Conservation (phyloP, 176 grass and related monocot species). For the Aegilops speltoides region DNA sequence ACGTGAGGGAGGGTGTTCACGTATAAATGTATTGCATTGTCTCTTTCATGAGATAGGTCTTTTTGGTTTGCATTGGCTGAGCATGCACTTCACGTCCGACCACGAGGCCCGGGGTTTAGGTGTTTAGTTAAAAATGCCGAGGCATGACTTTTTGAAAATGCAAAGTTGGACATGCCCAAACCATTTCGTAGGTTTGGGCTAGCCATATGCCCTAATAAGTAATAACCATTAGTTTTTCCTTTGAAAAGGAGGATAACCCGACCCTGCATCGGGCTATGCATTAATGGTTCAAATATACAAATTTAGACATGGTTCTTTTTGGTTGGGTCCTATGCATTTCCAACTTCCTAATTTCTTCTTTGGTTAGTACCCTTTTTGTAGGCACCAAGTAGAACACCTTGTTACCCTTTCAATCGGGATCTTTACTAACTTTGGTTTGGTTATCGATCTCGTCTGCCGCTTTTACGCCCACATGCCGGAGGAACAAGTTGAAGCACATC, state of each 20-base stretch:
- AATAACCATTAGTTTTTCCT: not conserved
- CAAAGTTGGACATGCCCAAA: not conserved
- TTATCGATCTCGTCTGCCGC: constrained; percentile 54
- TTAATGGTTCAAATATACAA: not conserved
- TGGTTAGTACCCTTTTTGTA: constrained; percentile 42
- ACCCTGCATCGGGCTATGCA: not conserved
- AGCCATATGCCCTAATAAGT: not conserved
- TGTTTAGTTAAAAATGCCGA: not conserved
- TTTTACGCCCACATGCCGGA: constrained; percentile 67
- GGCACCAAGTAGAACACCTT: no score
- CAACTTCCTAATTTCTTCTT: constrained; percentile 22
- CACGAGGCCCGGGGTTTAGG: not conserved
- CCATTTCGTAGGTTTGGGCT: not conserved
- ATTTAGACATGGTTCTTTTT: not conserved
- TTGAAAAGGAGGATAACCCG: no score
- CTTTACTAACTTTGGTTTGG: no score
- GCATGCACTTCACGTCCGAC: not conserved
- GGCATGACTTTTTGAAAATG: not conserved
- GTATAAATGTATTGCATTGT: no score
- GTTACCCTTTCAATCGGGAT: no score
- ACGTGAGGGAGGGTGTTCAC: no score
- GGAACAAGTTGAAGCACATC: constrained; percentile 53
- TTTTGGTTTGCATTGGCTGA: no score
- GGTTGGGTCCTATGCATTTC: not conserved
- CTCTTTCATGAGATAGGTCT: no score